These are phyloP conservation scores for Rhodosporidiobolus odoratus DNA, from an alignment of 768 basidiomycete genomes.

Conservation along the genomic window DNA sequence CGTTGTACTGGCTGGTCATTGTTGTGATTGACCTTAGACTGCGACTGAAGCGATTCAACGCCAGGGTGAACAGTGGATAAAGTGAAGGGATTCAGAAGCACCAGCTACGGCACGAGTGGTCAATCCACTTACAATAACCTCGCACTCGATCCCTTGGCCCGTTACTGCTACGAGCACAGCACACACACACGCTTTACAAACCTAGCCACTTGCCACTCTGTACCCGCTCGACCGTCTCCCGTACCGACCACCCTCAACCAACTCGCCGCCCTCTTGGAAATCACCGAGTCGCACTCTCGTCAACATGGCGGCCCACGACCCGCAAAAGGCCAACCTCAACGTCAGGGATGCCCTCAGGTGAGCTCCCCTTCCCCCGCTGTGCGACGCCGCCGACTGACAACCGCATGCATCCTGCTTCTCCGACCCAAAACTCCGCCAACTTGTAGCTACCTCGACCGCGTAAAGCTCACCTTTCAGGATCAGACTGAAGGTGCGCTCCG, in stretches of 20 bases:
- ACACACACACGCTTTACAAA: too few species aligned
- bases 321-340: slow-evolving; percentile 31
- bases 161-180: too few species aligned
- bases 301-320: slow-evolving; percentile 22
- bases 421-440: not conserved
- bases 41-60: too few species aligned
- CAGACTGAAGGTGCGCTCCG: slow-evolving; percentile 29
- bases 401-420: not conserved
- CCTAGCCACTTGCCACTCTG: not conserved
- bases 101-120: too few species aligned
- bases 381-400: not conserved
- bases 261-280: not conserved
- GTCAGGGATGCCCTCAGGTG: slow-evolving; percentile 34
- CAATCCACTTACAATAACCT: too few species aligned
- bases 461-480: slow-evolving; percentile 44
- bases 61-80: not conserved
- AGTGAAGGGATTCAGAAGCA: not conserved
- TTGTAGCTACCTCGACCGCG: slow-evolving; percentile 46
- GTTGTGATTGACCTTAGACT: not conserved
- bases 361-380: not conserved
- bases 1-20: slow-evolving; percentile 28
- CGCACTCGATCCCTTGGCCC: too few species aligned
- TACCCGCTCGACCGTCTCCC: not conserved
- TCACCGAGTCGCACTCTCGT: not conserved
- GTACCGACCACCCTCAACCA: not conserved